A percentile compares a stretch with the other conserved stretches of the same genome.
Evolutionary conservation across 345 rosid genomes (phyloP).

Genomic region (Brassica rapa): DNA sequence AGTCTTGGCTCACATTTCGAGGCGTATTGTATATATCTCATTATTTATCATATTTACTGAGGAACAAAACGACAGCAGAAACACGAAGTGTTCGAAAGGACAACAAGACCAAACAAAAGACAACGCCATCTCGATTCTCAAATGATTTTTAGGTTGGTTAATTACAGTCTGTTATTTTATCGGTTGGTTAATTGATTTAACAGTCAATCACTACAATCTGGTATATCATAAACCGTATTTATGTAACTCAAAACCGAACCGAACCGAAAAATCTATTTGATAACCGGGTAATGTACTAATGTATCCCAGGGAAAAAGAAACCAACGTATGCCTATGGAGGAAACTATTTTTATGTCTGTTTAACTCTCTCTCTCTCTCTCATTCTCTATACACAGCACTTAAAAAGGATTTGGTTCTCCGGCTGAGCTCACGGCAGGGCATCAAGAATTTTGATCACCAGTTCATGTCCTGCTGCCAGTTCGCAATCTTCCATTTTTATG

Average conservation of each 20-base stretch:
- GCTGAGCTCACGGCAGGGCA: constrained; percentile 17
- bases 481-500: constrained; percentile 72
- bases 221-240: not conserved
- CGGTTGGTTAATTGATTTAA: not conserved
- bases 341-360: constrained; percentile 18
- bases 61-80: not conserved
- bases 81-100: not conserved
- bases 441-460: constrained; percentile 2
- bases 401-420: constrained; percentile 12
- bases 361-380: not conserved
- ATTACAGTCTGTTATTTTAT: not conserved
- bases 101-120: not conserved
- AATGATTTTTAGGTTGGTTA: too few relatives aligned
- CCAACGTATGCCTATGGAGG: constrained; percentile 10
- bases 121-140: not conserved
- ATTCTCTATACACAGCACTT: constrained; percentile 34
- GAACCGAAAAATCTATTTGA: constrained; percentile 7
- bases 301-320: not conserved
- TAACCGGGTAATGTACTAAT: constrained; percentile 11
- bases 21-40: not conserved
- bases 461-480: constrained; percentile 40
- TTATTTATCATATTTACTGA: not conserved
- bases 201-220: not conserved
- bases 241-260: constrained; percentile 19
- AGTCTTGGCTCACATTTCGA: constrained; percentile 36